Percentiles rank a stretch among this genome's conserved stretches.
phyloP scores from a whole-genome alignment of 768 basidiomycete species.

The Termitomyces sp. region DNA sequence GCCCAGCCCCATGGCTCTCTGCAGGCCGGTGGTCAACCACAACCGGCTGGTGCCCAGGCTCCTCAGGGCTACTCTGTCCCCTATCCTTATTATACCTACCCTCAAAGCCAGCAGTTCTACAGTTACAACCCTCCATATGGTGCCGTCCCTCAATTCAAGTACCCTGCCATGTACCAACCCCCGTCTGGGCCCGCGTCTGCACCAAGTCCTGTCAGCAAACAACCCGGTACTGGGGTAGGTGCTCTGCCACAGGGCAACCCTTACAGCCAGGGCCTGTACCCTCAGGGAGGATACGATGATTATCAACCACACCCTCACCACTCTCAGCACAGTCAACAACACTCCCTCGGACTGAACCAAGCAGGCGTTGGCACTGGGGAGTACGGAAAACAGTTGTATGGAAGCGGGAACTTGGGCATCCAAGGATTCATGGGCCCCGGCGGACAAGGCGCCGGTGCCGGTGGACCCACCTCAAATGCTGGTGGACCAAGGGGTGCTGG shows the following conservation, averaged over 20 bases:
- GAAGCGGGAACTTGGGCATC: constrained; percentile 46
- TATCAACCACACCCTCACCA: constrained; percentile 43
- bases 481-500: constrained; percentile 47
- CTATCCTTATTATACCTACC: constrained; percentile 57
- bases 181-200: constrained; percentile 64
- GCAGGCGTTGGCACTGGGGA: constrained; percentile 33
- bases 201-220: constrained; percentile 62
- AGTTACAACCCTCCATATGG: constrained; percentile 55
- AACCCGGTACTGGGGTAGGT: constrained; percentile 48
- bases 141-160: constrained; percentile 66
- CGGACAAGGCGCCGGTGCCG: constrained; percentile 35
- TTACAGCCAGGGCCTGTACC: constrained; percentile 60
- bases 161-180: constrained; percentile 70
- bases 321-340: constrained; percentile 50
- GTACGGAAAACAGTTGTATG: constrained; percentile 43
- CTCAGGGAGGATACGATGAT: constrained; percentile 46
- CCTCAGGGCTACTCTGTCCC: constrained; percentile 64
- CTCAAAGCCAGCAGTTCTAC: constrained; percentile 71
- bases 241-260: constrained; percentile 48
- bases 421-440: constrained; percentile 71
- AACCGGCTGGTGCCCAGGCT: constrained; percentile 54
- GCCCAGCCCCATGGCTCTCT: constrained; percentile 51
- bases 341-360: constrained; percentile 40
- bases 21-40: constrained; percentile 49
- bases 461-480: constrained; percentile 32